Evolutionary conservation across 352 stramenopile genomes (phyloP).

Genomic region (Globisporangium echinulatum): DNA sequence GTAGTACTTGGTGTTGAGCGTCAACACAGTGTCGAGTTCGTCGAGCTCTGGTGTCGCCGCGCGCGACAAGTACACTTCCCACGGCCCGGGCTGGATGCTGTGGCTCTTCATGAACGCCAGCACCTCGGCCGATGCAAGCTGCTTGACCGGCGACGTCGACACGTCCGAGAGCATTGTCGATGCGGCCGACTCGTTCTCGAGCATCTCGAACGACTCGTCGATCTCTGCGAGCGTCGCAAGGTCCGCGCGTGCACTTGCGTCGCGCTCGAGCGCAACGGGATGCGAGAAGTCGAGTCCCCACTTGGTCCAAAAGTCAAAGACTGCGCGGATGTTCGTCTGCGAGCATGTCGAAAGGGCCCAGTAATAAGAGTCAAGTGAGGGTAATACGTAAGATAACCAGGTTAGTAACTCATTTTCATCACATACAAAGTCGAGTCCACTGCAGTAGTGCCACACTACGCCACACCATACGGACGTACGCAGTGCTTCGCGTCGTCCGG

Average conservation of each 20-base stretch:
- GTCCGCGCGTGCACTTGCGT: constrained; percentile 24
- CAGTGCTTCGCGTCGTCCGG: constrained; percentile 50
- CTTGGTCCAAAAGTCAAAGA: constrained; percentile 82
- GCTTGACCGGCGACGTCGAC: constrained; percentile 67
- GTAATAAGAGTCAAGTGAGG: not conserved
- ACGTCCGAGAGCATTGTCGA: constrained; percentile 41
- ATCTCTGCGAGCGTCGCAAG: constrained; percentile 41
- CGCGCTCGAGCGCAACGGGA: constrained; percentile 17
- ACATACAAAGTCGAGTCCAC: not conserved
- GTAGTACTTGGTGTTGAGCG: constrained; percentile 72
- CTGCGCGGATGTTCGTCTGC: constrained; percentile 61
- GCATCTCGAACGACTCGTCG: constrained; percentile 56
- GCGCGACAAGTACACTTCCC: constrained; percentile 73
- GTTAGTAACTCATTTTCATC: no score
- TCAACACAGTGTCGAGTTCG: constrained; percentile 57
- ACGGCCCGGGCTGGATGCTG: constrained; percentile 63
- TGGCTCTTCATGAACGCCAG: constrained; percentile 78
- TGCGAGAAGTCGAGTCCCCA: constrained; percentile 66
- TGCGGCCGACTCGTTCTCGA: constrained; percentile 33
- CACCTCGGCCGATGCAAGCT: constrained; percentile 49
- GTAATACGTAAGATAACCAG: not conserved
- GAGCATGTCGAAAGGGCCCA: no score
- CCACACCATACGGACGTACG: constrained; percentile 30
- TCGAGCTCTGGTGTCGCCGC: constrained; percentile 60
- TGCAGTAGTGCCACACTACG: not conserved